Conservation (phyloP, 768 basidiomycete genomes). For the Tylopilus plumbeoviolaceoides region DNA sequence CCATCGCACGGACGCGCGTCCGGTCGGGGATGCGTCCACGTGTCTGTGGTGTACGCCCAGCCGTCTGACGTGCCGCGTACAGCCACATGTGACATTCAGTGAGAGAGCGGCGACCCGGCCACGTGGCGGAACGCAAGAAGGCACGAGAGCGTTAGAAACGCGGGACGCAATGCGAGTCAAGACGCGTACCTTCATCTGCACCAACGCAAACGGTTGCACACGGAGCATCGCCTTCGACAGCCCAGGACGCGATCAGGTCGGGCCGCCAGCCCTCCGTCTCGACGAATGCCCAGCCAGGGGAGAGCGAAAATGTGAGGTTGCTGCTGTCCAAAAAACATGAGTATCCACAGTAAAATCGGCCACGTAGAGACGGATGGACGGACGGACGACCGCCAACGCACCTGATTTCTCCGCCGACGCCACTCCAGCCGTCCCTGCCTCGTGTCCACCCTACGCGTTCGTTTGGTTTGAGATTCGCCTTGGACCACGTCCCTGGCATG, state of each 20-base stretch:
- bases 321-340: conserved; percentile 47
- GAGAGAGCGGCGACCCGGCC: neutral
- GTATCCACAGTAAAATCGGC: neutral
- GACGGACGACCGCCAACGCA: neutral
- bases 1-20: conserved; percentile 39
- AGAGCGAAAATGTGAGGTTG: conserved; percentile 76
- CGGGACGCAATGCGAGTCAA: neutral
- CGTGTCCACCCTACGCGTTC: conserved; percentile 12
- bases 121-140: neutral
- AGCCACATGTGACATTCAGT: too few relatives aligned
- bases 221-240: conserved; percentile 12
- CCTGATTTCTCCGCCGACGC: conserved; percentile 10
- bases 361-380: neutral
- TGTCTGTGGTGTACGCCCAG: conserved; percentile 80
- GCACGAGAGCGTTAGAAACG: neutral
- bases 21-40: conserved; percentile 54
- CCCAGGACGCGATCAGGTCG: conserved; percentile 60
- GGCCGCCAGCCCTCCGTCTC: conserved; percentile 75
- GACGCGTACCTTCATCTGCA: conserved; percentile 25
- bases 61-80: conserved; percentile 35
- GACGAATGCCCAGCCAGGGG: conserved; percentile 70
- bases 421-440: conserved; percentile 14
- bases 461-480: conserved; percentile 8
- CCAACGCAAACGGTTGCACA: conserved; percentile 11
- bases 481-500: conserved; percentile 11